These are phyloP conservation scores for Lanmaoa pseudosensibilis DNA, from an alignment of 768 basidiomycete species.

Conservation along the genomic window DNA sequence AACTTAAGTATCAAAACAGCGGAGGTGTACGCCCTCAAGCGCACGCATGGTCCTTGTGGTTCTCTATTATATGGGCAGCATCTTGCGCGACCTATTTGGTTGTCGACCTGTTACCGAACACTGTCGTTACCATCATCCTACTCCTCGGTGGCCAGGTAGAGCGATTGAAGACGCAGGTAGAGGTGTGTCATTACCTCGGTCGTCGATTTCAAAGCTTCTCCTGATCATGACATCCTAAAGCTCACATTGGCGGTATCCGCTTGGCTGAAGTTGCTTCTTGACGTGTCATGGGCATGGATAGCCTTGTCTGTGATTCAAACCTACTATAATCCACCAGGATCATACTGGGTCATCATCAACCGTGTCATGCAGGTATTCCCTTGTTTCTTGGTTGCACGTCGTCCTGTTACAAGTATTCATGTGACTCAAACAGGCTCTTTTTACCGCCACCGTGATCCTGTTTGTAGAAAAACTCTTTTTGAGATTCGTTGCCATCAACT, in stretches of 20 bases:
- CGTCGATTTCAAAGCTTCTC: background rate
- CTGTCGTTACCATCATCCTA: conserved; percentile 53
- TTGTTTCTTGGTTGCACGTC: background rate
- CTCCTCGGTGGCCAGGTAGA: conserved; percentile 63
- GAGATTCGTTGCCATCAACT: conserved; percentile 77
- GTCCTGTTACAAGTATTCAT: conserved; percentile 6
- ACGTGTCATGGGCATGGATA: conserved; percentile 74
- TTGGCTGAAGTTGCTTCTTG: conserved; percentile 71
- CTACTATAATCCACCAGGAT: conserved; percentile 57
- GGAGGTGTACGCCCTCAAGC: conserved; percentile 51
- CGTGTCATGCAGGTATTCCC: conserved; percentile 63
- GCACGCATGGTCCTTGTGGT: conserved; percentile 65
- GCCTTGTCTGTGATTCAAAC: conserved; percentile 61
- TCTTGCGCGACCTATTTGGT: conserved; percentile 59
- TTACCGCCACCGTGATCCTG: conserved; percentile 43
- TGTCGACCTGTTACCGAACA: conserved; percentile 61
- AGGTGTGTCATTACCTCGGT: conserved; percentile 43
- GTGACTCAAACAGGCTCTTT: conserved; percentile 39
- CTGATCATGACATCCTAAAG: conserved; percentile 33
- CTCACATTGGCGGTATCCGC: conserved; percentile 64
- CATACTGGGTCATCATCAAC: conserved; percentile 69
- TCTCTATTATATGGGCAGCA: conserved; percentile 65
- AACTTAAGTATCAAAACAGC: conserved; percentile 55
- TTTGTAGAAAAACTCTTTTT: conserved; percentile 61
- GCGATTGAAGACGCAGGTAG: conserved; percentile 63